These are phyloP conservation scores for Aureobasidium vineae DNA, from an alignment of 2,329 filamentous ascomycete genomes.

Conservation along the genomic window DNA sequence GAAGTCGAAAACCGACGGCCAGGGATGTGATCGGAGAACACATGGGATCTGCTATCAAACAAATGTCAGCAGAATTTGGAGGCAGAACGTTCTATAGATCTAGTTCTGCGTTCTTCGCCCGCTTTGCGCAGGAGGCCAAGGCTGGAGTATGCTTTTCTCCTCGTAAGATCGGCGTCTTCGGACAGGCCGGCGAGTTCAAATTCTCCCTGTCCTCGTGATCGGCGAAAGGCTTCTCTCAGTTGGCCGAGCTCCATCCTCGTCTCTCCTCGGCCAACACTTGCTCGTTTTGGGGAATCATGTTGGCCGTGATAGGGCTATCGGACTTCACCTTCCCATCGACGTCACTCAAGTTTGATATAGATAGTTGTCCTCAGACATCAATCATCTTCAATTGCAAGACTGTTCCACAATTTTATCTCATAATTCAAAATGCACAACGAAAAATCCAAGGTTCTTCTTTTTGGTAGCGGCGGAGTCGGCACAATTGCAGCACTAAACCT, in stretches of 20 bases:
- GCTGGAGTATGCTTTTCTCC: slow-evolving; percentile 16
- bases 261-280: slow-evolving; percentile 21
- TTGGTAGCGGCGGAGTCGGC: slow-evolving; percentile 58
- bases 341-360: slow-evolving; percentile 20
- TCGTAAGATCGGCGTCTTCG: slow-evolving; percentile 13
- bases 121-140: slow-evolving; percentile 11
- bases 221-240: neutral
- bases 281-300: neutral
- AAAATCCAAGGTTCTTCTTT: slow-evolving; percentile 47
- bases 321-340: neutral
- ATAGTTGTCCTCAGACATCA: neutral
- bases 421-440: slow-evolving; percentile 15
- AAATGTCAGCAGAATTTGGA: neutral
- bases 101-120: neutral
- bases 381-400: neutral
- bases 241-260: neutral
- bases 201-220: neutral
- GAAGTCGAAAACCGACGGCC: slow-evolving; percentile 24
- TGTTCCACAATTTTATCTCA: neutral
- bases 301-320: slow-evolving; percentile 19
- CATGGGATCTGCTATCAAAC: neutral
- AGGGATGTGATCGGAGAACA: neutral
- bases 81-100: neutral
- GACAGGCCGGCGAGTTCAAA: slow-evolving; percentile 12
- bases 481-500: slow-evolving; percentile 57